Evolutionary conservation across 2,329 filamentous ascomycete genomes (phyloP).

Genomic region (Zymoseptoria crescenta): DNA sequence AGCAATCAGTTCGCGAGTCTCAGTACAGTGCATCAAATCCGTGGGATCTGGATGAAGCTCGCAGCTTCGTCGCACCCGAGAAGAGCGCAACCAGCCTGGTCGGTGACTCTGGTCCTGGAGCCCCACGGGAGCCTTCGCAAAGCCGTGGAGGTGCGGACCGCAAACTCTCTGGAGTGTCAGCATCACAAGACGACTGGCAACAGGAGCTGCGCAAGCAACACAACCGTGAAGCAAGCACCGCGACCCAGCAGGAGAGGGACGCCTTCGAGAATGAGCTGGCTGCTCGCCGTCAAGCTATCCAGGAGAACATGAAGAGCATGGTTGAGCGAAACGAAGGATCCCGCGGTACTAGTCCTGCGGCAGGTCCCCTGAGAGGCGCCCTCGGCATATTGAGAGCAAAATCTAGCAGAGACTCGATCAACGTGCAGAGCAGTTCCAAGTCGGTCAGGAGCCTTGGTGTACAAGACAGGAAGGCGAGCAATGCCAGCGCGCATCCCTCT

Average conservation of each 20-base stretch:
- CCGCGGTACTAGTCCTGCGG: slow-evolving; percentile 25
- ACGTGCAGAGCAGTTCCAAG: slow-evolving; percentile 35
- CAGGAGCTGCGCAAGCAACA: slow-evolving; percentile 42
- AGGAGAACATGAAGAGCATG: slow-evolving; percentile 59
- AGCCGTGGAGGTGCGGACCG: neutral
- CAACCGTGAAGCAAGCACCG: slow-evolving; percentile 42
- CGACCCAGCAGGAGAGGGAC: slow-evolving; percentile 51
- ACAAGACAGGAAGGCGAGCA: slow-evolving; percentile 41
- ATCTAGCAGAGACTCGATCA: slow-evolving; percentile 59
- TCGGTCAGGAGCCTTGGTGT: slow-evolving; percentile 53
- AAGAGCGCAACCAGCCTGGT: slow-evolving; percentile 10
- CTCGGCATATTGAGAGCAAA: slow-evolving; percentile 59
- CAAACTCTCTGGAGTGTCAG: slow-evolving; percentile 7
- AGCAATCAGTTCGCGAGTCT: slow-evolving; percentile 32
- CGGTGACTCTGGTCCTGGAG: neutral
- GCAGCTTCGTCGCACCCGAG: slow-evolving; percentile 30
- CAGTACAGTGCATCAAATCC: slow-evolving; percentile 47
- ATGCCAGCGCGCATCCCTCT: slow-evolving; percentile 24
- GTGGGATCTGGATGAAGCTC: slow-evolving; percentile 47
- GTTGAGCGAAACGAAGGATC: slow-evolving; percentile 52
- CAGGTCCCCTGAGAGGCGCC: slow-evolving; percentile 43
- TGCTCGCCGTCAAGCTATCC: slow-evolving; percentile 60
- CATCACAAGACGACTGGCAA: slow-evolving; percentile 36
- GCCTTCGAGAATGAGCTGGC: slow-evolving; percentile 69
- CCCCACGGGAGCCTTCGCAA: neutral